Base-by-base conservation (phyloP, 2,329 filamentous ascomycete species). In the Talaromyces amestolkiae region DNA sequence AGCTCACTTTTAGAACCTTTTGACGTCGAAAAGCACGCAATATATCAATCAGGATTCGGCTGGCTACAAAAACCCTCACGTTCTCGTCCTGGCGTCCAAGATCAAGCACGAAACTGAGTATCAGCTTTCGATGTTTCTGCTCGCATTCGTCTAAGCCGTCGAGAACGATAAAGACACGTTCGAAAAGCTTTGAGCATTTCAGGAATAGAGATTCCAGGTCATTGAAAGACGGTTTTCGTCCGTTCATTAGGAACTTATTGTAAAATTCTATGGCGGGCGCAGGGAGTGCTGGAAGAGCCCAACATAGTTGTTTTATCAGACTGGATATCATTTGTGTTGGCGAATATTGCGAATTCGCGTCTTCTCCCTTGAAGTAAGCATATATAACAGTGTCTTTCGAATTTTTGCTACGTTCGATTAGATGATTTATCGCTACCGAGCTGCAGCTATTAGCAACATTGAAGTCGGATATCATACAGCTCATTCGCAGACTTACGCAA, bases 131-230 rank as follows among this genome's bases (percentile, higher is more conserved):
- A 49, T 58, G 17, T 47, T 59, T 54, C 10, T 63, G 58, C 13
- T 59, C 51, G n/a, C 54, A 67, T 58, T 66, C 66, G 15, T 67
- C 66, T 3, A 67, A 47, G 41, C 51, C 66, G 39, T 67, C 66
- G 35, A 67, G 33, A 6, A 66, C 54, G 5, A 67, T 22, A 3
- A 67, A 61, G 3, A 66, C 47, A 15, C 37, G 54, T 27, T 33
- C 54, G 9, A 67, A 59, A 58, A 31, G 19, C 10, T 22, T n/a
- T 27, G 15, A 49, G 51, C 60, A 67, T 24, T 63, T 24, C 6
- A 58, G 17, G 17, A 67, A 66, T 7, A 67, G 13, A n/a, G 33
- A n/a, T n/a, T 19, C 9, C 8, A 63, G 31, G 35, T 66, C 60
- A 10, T 61, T 37, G 13, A 58, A 67, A 11, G 56, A 35, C 3